These are phyloP conservation scores for Bipolaris cookei DNA, from an alignment of 2,329 filamentous ascomycete genomes.

Conservation along the genomic window DNA sequence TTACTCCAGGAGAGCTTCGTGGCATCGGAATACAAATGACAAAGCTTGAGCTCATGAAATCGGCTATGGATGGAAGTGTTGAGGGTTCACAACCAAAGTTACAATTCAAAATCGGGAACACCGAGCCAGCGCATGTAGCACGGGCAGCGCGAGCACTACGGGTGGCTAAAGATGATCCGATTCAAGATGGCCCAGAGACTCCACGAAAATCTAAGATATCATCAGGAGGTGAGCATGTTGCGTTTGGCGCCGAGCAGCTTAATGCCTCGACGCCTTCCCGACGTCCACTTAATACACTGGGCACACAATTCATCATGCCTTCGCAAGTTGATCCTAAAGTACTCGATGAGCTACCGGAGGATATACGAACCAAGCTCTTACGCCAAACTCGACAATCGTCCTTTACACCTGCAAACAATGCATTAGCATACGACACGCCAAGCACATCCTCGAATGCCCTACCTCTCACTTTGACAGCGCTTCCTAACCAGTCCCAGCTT, in stretches of 20 bases:
- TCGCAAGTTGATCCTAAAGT: conserved; percentile 81
- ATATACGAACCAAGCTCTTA: conserved; percentile 79
- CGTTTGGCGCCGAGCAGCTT: conserved; percentile 47
- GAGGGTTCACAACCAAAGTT: conserved; percentile 82
- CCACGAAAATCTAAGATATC: conserved; percentile 40
- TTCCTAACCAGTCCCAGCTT: conserved; percentile 74
- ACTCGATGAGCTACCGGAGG: conserved; percentile 79
- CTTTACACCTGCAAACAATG: conserved; percentile 30
- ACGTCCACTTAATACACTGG: conserved; percentile 76
- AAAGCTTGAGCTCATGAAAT: conserved; percentile 81
- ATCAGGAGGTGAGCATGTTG: conserved; percentile 40
- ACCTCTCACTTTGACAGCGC: conserved; percentile 45
- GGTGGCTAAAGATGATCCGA: conserved; percentile 49
- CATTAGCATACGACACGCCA: background rate
- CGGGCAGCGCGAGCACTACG: conserved; percentile 22
- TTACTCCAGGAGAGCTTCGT: conserved; percentile 90
- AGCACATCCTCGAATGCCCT: conserved; percentile 26
- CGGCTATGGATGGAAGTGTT: conserved; percentile 55
- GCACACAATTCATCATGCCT: conserved; percentile 92
- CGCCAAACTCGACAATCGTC: conserved; percentile 39
- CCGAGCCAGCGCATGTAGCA: conserved; percentile 45
- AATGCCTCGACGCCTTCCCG: conserved; percentile 60
- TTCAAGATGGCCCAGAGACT: conserved; percentile 56
- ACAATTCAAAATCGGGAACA: conserved; percentile 67
- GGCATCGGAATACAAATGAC: conserved; percentile 93